Base-by-base conservation (phyloP, 257 asterid genomes). In the Handroanthus guayacan region DNA sequence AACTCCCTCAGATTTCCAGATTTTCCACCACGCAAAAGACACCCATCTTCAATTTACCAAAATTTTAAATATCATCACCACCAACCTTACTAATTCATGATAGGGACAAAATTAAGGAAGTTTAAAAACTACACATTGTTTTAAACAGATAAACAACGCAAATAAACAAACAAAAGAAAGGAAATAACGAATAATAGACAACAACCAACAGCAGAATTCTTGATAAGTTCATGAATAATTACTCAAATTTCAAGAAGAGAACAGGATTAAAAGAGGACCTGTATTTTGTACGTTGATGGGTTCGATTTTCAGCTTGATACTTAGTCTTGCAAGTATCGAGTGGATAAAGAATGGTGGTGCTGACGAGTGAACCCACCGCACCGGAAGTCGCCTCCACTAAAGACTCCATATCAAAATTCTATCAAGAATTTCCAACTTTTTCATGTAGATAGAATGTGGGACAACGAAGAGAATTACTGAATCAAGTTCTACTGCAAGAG, bases 291-390 rank as follows among this genome's bases (percentile, higher is more conserved):
- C 80, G 89, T 77, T 84, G 86, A 20, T 83, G 97, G 81, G 86
- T 82, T 75, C 88, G 92, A 83, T 90, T 87, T 62, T 94, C 98
- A 79, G 98, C 97, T 86, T 94, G 98, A 62, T 87, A 94, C 81
- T 92, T 94, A n/a, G 91, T 86, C 84, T 94, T 94, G 88, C 97
- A 92, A 74, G 98, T 94, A 56, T 94, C 98, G 11, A 94, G 85
- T 20, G 98, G 98, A 77, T 94, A 94, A 83, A 94, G 56, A 65
- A 94, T 68, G 75, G 98, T 89, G 81, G 97, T 94, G 84, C 98
- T 94, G 43, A 90, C 87, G 79, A 94, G 89, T 57, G 98, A 77
- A 74, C 98, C 98, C 71, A 94, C 80, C 47, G 98, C 98, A 64
- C 97, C 98, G 6, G 98, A 87, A 6, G 97, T 83, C 69, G 98